Base-by-base conservation (phyloP, 352 stramenopile genomes). In the Aphanomyces stellatus region DNA sequence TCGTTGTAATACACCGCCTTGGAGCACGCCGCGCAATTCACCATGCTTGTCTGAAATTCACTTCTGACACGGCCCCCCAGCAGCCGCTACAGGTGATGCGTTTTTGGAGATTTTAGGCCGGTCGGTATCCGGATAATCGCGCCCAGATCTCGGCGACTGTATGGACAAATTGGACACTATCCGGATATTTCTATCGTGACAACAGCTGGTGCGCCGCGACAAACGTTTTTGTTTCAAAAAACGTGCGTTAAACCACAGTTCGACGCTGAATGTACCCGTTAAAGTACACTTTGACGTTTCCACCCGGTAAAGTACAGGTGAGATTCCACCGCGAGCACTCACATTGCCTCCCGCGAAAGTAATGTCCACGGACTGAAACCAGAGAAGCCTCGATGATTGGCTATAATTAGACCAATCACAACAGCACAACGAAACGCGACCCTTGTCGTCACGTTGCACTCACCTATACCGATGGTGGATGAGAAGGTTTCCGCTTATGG, bases 1-100 rank as follows among this genome's bases (percentile, higher is more conserved):
- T 67, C 60, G 49, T 67, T 67, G 60, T 67, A 67, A 40, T 73
- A 73, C 55, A 73, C 69, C 17, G 53, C 17, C 64, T 73, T 71
- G 27, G 49, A 40, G 59, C 69, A 73, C 28, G 51, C 49, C 15
- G 51, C 37, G 64, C 69, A 73, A 28, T 46, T 67, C 46, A 57
- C 24, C 43, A 49, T 59, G 30, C 19, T 33, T 46, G 6, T 4
- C 5, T 42, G 19, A 63, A 48, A 53, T 63, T 63, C 19, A 51
- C 35, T 63, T 53, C 41, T 63, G 41, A 63, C n/a, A 53, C 13
- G 22, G n/a, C n/a, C n/a, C n/a, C n/a, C n/a, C n/a, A n/a, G n/a
- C n/a, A n/a, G n/a, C n/a, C n/a, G n/a, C n/a, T n/a, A n/a, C n/a
- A n/a, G n/a, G n/a, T n/a, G n/a, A n/a, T n/a, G n/a, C n/a, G n/a